phyloP scores from a whole-genome alignment of 495 filamentous ascomycete species.

The Podospora tetraspora region DNA sequence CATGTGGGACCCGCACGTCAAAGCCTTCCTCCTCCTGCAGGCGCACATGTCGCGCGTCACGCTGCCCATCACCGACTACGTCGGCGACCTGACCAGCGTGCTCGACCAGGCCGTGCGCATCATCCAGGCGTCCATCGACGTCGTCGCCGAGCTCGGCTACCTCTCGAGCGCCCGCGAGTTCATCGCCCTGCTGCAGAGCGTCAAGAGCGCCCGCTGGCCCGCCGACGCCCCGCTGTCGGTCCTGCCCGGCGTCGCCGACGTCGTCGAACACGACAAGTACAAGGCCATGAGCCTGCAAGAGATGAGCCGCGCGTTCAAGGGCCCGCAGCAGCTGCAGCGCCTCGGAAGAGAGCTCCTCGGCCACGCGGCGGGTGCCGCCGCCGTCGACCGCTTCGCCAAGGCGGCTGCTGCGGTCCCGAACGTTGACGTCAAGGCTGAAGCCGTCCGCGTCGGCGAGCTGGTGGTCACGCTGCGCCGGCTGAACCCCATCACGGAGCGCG shows the following conservation, averaged over 20 bases:
- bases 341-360: constrained; percentile 35
- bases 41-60: constrained; percentile 90
- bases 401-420: constrained; percentile 60
- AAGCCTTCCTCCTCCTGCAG: constrained; percentile 89
- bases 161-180: constrained; percentile 67
- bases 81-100: constrained; percentile 79
- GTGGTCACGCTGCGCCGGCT: constrained; percentile 58
- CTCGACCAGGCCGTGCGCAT: constrained; percentile 96
- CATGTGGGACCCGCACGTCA: constrained; percentile 98
- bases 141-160: constrained; percentile 86
- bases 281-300: constrained; percentile 34
- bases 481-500: constrained; percentile 57
- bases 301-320: constrained; percentile 26
- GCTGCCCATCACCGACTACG: constrained; percentile 93
- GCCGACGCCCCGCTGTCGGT: constrained; percentile 73
- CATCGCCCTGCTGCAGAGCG: constrained; percentile 79
- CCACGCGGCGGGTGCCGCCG: constrained; percentile 26
- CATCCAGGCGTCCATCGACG: constrained; percentile 84
- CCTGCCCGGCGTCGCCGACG: constrained; percentile 65
- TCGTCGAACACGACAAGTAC: constrained; percentile 35
- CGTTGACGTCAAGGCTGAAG: constrained; percentile 56
- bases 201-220: constrained; percentile 92
- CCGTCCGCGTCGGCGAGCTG: constrained; percentile 55
- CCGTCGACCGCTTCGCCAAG: constrained; percentile 45
- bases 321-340: constrained; percentile 40